Conservation (phyloP, 805 yeast species). For the Wickerhamomyces hampshirensis region DNA sequence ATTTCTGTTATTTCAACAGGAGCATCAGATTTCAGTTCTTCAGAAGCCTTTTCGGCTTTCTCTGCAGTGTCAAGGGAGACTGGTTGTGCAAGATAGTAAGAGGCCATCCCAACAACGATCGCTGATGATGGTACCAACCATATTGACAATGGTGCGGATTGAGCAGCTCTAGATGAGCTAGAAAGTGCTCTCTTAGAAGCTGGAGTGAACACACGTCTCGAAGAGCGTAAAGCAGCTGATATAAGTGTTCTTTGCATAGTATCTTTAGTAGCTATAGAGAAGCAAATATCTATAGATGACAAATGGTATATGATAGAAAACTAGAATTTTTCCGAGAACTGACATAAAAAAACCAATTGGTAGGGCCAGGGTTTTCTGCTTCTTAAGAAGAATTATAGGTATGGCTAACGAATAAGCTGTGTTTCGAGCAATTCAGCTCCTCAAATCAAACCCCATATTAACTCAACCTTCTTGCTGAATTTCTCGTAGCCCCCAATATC, state of each 20-base stretch:
- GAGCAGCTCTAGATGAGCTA: constrained; percentile 8
- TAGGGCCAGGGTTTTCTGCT: too few relatives aligned
- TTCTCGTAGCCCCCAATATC: too few relatives aligned
- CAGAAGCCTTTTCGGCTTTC: constrained; percentile 2
- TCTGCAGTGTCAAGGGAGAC: constrained; percentile 13
- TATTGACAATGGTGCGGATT: constrained; percentile 1
- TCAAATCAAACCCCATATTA: too few relatives aligned
- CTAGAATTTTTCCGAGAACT: not conserved
- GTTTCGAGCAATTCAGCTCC: too few relatives aligned
- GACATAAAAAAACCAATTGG: too few relatives aligned
- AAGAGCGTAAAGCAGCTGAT: constrained; percentile 1
- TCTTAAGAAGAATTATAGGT: too few relatives aligned
- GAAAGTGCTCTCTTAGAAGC: constrained; percentile 13
- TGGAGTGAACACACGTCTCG: constrained; percentile 2
- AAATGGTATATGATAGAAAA: constrained; percentile 3
- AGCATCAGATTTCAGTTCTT: too few relatives aligned
- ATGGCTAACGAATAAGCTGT: too few relatives aligned
- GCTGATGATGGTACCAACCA: constrained; percentile 18
- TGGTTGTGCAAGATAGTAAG: constrained; percentile 16
- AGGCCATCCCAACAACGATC: constrained; percentile 14
- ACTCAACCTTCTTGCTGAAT: too few relatives aligned
- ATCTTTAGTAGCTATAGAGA: too few relatives aligned
- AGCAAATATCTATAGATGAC: constrained; percentile 6
- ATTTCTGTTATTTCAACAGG: constrained; percentile 1
- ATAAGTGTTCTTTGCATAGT: constrained; percentile 13